These are phyloP conservation scores for Aureobasidium subglaciale DNA, from an alignment of 2,329 filamentous ascomycete species.

Conservation along the genomic window DNA sequence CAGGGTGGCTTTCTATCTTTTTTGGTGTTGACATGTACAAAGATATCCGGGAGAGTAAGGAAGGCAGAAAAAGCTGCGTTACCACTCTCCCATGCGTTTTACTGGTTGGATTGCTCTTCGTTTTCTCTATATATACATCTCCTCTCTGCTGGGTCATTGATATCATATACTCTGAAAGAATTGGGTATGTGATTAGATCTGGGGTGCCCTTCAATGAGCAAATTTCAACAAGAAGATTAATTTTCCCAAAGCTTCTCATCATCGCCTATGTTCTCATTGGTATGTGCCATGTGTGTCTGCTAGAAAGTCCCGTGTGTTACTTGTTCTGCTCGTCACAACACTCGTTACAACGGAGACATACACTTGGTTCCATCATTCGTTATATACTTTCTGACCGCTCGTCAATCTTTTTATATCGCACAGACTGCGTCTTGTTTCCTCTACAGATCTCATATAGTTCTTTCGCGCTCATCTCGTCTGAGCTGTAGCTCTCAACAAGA, in stretches of 20 bases:
- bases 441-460: no score
- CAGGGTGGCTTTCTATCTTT: not conserved
- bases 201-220: not conserved
- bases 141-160: constrained; percentile 6
- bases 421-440: no score
- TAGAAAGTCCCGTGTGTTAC: no score
- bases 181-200: constrained; percentile 8
- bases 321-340: not conserved
- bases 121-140: not conserved
- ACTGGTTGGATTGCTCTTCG: not conserved
- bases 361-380: no score
- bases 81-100: constrained; percentile 6
- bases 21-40: not conserved
- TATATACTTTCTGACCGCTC: no score
- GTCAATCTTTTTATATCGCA: no score
- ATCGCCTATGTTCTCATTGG: no score
- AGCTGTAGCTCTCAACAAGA: no score
- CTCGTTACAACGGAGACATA: no score
- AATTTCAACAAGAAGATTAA: not conserved
- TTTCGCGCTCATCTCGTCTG: no score
- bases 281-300: no score
- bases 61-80: not conserved
- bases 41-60: constrained; percentile 10
- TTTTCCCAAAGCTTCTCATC: not conserved
- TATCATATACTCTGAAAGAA: constrained; percentile 7